Conservation (phyloP, 2,329 filamentous ascomycete genomes). For the Hypoxylon rubiginosum region DNA sequence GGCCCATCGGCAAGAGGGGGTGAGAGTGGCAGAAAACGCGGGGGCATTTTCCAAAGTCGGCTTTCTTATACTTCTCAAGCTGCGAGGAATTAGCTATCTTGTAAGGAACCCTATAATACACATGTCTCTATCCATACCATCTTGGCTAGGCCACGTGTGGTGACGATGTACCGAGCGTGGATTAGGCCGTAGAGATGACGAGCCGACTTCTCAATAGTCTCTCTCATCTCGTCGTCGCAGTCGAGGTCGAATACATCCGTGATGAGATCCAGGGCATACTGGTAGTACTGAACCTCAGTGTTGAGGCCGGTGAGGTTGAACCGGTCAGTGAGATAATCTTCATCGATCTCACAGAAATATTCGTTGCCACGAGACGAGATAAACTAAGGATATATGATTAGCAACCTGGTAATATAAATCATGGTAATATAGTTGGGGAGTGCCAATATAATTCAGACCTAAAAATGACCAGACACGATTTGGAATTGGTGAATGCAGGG, state of each 20-base stretch:
- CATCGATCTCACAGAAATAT: conserved; percentile 99
- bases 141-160: conserved; percentile 91
- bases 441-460: neutral
- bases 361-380: conserved; percentile 98
- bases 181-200: conserved; percentile 96
- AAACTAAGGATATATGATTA: conserved; percentile 73
- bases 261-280: conserved; percentile 96
- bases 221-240: conserved; percentile 97
- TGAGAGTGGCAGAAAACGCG: conserved; percentile 95
- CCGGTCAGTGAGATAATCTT: conserved; percentile 96
- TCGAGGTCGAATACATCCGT: conserved; percentile 99
- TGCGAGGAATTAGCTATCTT: conserved; percentile 55
- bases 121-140: conserved; percentile 75
- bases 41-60: conserved; percentile 97
- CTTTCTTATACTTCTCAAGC: conserved; percentile 99
- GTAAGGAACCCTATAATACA: neutral
- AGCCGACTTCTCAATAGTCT: conserved; percentile 97
- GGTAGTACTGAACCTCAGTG: conserved; percentile 98
- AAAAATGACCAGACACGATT: neutral
- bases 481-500: neutral
- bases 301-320: conserved; percentile 98
- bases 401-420: conserved; percentile 22
- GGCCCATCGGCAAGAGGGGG: conserved; percentile 93
- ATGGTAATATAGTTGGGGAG: neutral
- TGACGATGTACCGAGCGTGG: conserved; percentile 96